Evolutionary conservation across 768 basidiomycete genomes (phyloP).

Genomic region (Hygrophorus russula): DNA sequence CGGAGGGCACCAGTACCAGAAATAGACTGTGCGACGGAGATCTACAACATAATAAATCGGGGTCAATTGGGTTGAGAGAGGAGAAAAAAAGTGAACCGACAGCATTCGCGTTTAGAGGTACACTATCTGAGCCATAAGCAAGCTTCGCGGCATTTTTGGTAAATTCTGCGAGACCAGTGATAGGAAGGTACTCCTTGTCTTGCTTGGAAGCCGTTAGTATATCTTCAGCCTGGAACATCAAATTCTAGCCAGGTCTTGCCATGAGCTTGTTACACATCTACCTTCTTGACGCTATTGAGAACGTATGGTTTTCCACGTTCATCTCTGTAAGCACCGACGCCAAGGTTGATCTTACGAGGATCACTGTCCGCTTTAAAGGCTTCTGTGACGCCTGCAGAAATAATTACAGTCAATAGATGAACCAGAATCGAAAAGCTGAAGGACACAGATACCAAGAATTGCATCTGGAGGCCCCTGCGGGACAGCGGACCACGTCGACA

Average conservation of each 20-base stretch:
- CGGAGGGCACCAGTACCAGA: conserved; percentile 97
- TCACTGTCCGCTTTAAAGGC: conserved; percentile 95
- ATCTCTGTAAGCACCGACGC: conserved; percentile 95
- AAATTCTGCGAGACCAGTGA: conserved; percentile 83
- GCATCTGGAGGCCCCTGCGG: conserved; percentile 86
- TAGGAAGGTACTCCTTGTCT: conserved; percentile 96
- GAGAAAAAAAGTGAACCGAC: conserved; percentile 31
- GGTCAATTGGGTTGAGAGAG: neutral
- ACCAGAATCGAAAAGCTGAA: conserved; percentile 9
- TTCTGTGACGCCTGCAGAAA: conserved; percentile 68
- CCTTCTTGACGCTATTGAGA: conserved; percentile 81
- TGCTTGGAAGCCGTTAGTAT: conserved; percentile 48
- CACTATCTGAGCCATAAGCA: conserved; percentile 80
- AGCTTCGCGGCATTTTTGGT: conserved; percentile 80
- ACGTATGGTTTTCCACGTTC: conserved; percentile 93
- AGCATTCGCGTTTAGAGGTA: conserved; percentile 56
- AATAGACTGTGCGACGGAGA: conserved; percentile 86
- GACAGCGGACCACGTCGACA: conserved; percentile 76
- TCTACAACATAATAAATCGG: conserved; percentile 29
- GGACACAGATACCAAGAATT: conserved; percentile 62
- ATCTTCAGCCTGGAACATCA: conserved; percentile 56
- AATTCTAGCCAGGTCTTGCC: neutral
- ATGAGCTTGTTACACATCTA: conserved; percentile 14
- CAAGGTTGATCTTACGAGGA: conserved; percentile 91
- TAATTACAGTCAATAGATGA: conserved; percentile 4